Conservation (phyloP, 2,329 filamentous ascomycete genomes). For the Dothistroma septosporum region DNA sequence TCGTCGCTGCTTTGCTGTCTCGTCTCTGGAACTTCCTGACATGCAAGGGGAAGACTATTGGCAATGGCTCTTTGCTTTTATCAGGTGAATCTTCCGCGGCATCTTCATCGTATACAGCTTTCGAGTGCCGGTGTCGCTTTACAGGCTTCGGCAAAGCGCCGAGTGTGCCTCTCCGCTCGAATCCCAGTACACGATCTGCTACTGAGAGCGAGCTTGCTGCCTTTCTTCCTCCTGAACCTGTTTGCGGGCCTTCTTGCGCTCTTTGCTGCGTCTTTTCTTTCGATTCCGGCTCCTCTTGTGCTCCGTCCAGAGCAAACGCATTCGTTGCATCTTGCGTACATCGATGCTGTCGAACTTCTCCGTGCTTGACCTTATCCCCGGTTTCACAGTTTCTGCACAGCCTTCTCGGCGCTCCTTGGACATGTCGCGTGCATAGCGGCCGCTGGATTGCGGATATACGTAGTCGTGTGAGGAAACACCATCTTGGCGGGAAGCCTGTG, state of each 20-base stretch:
- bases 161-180: conserved; percentile 14
- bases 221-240: not conserved
- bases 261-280: not conserved
- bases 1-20: conserved; percentile 18
- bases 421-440: not conserved
- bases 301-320: not conserved
- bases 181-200: conserved; percentile 19
- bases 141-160: conserved; percentile 5
- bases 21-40: conserved; percentile 26
- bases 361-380: not conserved
- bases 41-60: conserved; percentile 29
- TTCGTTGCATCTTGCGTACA: not conserved
- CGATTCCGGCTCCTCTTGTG: not conserved
- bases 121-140: not conserved
- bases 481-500: no score
- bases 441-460: not conserved
- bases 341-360: not conserved
- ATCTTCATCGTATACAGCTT: conserved; percentile 2
- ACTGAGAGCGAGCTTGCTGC: conserved; percentile 6
- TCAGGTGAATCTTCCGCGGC: not conserved
- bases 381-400: not conserved
- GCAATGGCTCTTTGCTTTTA: conserved; percentile 3
- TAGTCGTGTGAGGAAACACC: no score
- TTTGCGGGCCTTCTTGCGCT: not conserved
- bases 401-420: not conserved